Base-by-base conservation (phyloP, 768 basidiomycete genomes). In the Clavulina sp. region DNA sequence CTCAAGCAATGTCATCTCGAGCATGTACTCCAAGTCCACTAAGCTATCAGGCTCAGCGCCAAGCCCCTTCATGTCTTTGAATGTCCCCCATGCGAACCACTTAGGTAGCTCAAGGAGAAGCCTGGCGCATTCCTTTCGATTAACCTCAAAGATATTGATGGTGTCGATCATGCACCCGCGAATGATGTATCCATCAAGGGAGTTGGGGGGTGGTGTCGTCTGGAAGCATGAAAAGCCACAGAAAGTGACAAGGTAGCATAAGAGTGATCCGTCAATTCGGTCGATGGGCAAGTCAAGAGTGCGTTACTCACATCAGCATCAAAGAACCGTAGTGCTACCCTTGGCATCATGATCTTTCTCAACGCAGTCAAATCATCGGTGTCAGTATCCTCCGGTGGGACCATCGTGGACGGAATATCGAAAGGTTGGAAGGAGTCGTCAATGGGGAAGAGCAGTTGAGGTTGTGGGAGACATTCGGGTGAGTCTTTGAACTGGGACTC, bases 61-160 rank as follows among this genome's bases (percentile, higher is more conserved):
- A 26, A 78, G 77, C 7, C 76, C 78, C 13, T 80, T 77, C 59
- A 74, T 77, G 4, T 81, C 76, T 59, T 81, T 86, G 73, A 96
- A 96, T 0, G 88, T 88, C 3, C 86, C 87, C 2, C 73, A 69
- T 3, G 78, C 61, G 51, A 80, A 75, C 84, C 89, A 95, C 59
- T 80, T 81, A 1, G 86, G 84, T 51, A 84, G 80, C 62, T 88
- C 82, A 41, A 95, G 72, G 4, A 97, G 70, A 5, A 96, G 68
- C 2, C 84, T 72, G 1, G 95, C 92, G 57, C 82, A 84, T 60
- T 99, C 95, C 63, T 93, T 95, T 51, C 95, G 77, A 64, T 99
- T 97, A 48, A 95, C 76, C 63, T 97, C 93, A 60, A 86, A 97
- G 16, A 96, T 82, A 52, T 87, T 77, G 38, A 95, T 65, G 19